Evolutionary conservation across 1,139 yeast genomes (phyloP), one percentile per base, ranked within the genome.

Genomic region (Ogataea hybrid): DNA sequence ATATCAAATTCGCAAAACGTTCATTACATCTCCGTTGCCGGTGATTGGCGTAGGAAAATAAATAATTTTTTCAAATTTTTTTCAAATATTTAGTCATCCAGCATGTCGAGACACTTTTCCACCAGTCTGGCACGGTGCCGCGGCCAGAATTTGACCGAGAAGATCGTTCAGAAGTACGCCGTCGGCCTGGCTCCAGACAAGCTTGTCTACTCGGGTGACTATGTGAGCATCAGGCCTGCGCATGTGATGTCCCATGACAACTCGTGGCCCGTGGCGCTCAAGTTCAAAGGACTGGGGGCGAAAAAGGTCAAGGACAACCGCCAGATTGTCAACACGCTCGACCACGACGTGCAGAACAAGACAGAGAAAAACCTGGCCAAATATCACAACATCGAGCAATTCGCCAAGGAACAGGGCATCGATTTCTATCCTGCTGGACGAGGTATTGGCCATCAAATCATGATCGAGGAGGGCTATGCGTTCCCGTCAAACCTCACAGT

Each of bases 221-320:
- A 90, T 67, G 97, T 94, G 42, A 81, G 96, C 6, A 90, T 94
- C 60, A 78, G 74, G 59, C 99, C 99, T 7, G 94, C 96, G 6
- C 96, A 92, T 69, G 92, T 96, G 65, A 92, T 94, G 98, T 87
- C 97, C 11, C 99, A 92, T 64, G 99, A 92, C 64, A 92, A 92
- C 66, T 84, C 97, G 39, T 92, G 99, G 98, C 99, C 99, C 0
- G 97, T 92, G 21, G 98, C 98, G 1, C 75, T 92, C 58, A 92
- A 92, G 68, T 92, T 94, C 67, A 88, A 81, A 83, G 96, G 96
- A 6, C 73, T 92, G 29, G 98, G 98, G 1, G 97, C 97, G 33
- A 78, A 79, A 17, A 71, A 78, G 48, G 86, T 92, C 48, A 79
- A 84, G 56, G 85, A 92, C 59, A 84, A 85, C 59, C 73, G 87